phyloP scores from a whole-genome alignment of 495 filamentous ascomycete genomes.

The Penicillium desertorum region DNA sequence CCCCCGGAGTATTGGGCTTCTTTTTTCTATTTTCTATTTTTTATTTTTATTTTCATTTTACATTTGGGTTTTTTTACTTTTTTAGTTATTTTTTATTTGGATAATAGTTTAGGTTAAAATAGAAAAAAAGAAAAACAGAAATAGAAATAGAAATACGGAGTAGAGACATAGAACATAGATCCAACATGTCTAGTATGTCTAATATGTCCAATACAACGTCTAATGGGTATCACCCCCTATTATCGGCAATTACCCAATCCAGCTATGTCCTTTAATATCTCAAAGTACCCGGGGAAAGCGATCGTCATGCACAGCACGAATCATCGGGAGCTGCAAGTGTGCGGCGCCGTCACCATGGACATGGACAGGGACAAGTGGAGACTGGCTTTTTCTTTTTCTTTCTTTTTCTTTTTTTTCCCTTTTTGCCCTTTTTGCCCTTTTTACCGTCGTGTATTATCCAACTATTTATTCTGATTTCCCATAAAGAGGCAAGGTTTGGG shows the following conservation, averaged over 20 bases:
- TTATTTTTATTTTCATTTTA: neutral
- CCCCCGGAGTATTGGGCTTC: constrained; percentile 13
- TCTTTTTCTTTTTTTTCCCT: neutral
- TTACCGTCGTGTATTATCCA: no score
- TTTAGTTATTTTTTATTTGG: neutral
- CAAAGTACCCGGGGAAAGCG: constrained; percentile 13
- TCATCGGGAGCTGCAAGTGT: constrained; percentile 31
- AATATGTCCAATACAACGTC: neutral
- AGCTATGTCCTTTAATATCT: neutral
- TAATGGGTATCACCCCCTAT: constrained; percentile 4
- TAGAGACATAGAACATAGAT: neutral
- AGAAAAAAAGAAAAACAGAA: neutral
- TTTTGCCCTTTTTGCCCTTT: neutral
- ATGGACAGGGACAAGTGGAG: constrained; percentile 33
- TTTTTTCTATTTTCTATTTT: neutral
- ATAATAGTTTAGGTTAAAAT: neutral
- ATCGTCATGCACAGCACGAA: constrained; percentile 25
- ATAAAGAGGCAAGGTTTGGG: neutral
- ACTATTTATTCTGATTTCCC: neutral
- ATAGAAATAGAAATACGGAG: neutral
- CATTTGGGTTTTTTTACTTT: neutral
- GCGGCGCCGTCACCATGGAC: constrained; percentile 30
- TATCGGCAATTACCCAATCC: neutral
- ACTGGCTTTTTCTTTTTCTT: constrained; percentile 10
- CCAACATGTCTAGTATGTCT: neutral